Percentiles rank a stretch among this genome's conserved stretches.
Evolutionary conservation across 1,284 basidiomycete species (phyloP).

Genomic region (Naganishia cerealis): DNA sequence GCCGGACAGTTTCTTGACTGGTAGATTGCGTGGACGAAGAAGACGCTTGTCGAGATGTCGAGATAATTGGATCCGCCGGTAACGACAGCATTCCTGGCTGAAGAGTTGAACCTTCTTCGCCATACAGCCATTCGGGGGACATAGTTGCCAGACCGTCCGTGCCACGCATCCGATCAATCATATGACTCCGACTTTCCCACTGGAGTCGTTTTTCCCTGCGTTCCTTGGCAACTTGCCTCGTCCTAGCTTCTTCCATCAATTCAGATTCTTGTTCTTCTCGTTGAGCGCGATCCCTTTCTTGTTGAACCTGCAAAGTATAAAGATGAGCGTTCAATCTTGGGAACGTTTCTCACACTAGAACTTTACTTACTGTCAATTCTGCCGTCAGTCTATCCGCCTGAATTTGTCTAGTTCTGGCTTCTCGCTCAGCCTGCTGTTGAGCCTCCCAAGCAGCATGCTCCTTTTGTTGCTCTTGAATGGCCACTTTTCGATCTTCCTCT

Average conservation of each 20-base stretch:
- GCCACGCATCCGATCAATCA: slow-evolving; percentile 22
- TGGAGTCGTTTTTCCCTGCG: slow-evolving; percentile 29
- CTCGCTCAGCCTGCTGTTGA: slow-evolving; percentile 38
- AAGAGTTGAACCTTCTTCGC: slow-evolving; percentile 7
- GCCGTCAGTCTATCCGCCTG: slow-evolving; percentile 31
- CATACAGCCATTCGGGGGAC: slow-evolving; percentile 29
- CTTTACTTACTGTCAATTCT: slow-evolving; percentile 18
- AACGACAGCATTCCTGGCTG: neutral
- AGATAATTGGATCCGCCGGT: neutral
- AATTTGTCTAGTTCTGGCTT: slow-evolving; percentile 30
- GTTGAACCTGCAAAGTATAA: neutral
- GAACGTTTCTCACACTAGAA: neutral
- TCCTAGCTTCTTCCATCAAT: slow-evolving; percentile 30
- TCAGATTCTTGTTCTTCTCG: slow-evolving; percentile 27
- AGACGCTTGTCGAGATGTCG: slow-evolving; percentile 3
- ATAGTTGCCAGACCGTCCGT: slow-evolving; percentile 18
- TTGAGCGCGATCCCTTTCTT: slow-evolving; percentile 27
- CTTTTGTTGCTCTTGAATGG: slow-evolving; percentile 48
- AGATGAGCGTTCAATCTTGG: neutral
- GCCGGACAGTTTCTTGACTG: slow-evolving; percentile 10
- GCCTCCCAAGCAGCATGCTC: slow-evolving; percentile 49
- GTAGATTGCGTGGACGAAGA: neutral
- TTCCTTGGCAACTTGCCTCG: slow-evolving; percentile 33
- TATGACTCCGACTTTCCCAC: slow-evolving; percentile 33
- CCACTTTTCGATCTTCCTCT: slow-evolving; percentile 45